phyloP scores from a whole-genome alignment of 2,329 filamentous ascomycete genomes.

The Aspergillus quadrilineatus region DNA sequence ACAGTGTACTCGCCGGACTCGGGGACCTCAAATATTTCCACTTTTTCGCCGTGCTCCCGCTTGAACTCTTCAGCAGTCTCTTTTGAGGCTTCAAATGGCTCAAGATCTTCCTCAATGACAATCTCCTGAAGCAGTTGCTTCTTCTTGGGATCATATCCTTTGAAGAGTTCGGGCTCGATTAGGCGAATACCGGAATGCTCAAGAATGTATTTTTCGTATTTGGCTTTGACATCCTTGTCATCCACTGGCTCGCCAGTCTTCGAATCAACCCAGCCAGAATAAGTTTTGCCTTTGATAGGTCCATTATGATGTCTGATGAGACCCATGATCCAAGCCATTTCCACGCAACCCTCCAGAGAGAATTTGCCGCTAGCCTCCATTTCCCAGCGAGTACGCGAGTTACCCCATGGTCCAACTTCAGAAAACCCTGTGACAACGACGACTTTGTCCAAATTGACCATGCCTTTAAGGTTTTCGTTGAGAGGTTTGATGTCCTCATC shows the following conservation, averaged over 20 bases:
- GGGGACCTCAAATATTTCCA: slow-evolving; percentile 92
- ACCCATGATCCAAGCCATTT: slow-evolving; percentile 99
- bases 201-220: slow-evolving; percentile 95
- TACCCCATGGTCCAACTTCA: slow-evolving; percentile 85
- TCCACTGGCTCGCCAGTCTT: slow-evolving; percentile 95
- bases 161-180: slow-evolving; percentile 95
- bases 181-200: slow-evolving; percentile 97
- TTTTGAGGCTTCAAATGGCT: slow-evolving; percentile 95
- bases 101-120: slow-evolving; percentile 93
- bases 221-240: slow-evolving; percentile 95
- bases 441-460: slow-evolving; percentile 98
- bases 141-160: slow-evolving; percentile 95
- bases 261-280: slow-evolving; percentile 92
- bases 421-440: slow-evolving; percentile 96
- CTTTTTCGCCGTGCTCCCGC: slow-evolving; percentile 95
- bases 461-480: slow-evolving; percentile 85
- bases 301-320: slow-evolving; percentile 99
- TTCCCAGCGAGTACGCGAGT: slow-evolving; percentile 96
- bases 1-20: slow-evolving; percentile 94
- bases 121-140: slow-evolving; percentile 98
- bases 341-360: slow-evolving; percentile 94
- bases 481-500: slow-evolving; percentile 85
- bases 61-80: slow-evolving; percentile 97
- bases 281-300: slow-evolving; percentile 89
- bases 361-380: slow-evolving; percentile 98